Percentiles rank a stretch among this genome's conserved stretches.
Conservation (phyloP, 805 yeast genomes). For the Metschnikowia shivogae region DNA sequence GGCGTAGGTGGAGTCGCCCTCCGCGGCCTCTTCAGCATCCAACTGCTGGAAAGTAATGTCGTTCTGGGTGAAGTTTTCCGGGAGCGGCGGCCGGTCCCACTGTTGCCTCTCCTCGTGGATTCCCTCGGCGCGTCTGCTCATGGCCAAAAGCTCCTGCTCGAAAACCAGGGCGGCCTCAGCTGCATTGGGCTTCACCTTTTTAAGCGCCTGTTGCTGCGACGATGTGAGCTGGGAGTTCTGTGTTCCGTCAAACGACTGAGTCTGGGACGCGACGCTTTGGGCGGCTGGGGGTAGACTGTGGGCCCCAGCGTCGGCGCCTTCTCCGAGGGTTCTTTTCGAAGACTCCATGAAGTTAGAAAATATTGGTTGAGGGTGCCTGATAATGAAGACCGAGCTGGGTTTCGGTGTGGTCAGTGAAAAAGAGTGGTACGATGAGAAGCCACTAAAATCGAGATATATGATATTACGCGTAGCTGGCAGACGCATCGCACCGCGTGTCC, state of each 20-base stretch:
- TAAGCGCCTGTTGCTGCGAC: conserved; percentile 31
- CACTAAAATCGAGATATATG: conserved; percentile 1
- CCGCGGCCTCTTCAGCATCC: conserved; percentile 82
- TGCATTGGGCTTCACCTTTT: conserved; percentile 33
- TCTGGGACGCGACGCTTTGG: conserved; percentile 5
- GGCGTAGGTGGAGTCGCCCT: conserved; percentile 58
- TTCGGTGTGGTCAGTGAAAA: neutral
- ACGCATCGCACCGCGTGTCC: neutral
- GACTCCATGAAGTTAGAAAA: neutral
- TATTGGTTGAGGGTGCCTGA: too few relatives aligned
- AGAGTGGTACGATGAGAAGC: neutral
- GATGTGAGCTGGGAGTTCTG: conserved; percentile 23
- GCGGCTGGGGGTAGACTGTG: conserved; percentile 34
- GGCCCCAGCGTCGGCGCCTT: conserved; percentile 19
- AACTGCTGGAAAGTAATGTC: conserved; percentile 83
- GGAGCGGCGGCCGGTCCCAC: conserved; percentile 56
- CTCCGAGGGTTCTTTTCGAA: conserved; percentile 11
- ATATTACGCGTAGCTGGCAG: conserved; percentile 1
- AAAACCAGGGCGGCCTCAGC: conserved; percentile 34
- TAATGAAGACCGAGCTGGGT: too few relatives aligned
- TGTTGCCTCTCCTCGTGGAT: conserved; percentile 33
- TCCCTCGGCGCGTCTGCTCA: conserved; percentile 18
- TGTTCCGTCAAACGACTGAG: neutral
- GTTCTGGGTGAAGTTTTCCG: conserved; percentile 38
- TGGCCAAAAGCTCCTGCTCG: conserved; percentile 16